A percentile compares a stretch with the other conserved stretches of the same genome.
Evolutionary conservation across 2,329 filamentous ascomycete genomes (phyloP).

Genomic region (Davidsoniella neocaledoniae): DNA sequence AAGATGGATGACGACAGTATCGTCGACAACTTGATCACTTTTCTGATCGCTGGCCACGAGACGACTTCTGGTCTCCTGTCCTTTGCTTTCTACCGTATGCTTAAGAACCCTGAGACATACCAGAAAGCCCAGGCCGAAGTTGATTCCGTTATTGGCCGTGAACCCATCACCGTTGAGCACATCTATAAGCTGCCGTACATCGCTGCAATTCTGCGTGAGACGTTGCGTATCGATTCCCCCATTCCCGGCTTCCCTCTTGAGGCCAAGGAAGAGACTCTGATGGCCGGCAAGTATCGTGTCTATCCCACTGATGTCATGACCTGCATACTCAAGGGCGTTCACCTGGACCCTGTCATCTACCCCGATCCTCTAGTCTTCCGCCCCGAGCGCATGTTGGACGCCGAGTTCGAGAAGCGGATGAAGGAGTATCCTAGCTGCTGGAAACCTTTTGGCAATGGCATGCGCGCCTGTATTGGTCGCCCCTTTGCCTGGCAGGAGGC

Average conservation of each 20-base stretch:
- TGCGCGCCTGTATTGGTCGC: slow-evolving; percentile 53
- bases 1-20: slow-evolving; percentile 46
- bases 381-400: slow-evolving; percentile 57
- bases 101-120: slow-evolving; percentile 44
- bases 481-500: slow-evolving; percentile 63
- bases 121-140: slow-evolving; percentile 50
- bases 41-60: slow-evolving; percentile 54
- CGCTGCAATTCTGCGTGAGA: slow-evolving; percentile 47
- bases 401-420: slow-evolving; percentile 43
- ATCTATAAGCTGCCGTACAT: slow-evolving; percentile 49
- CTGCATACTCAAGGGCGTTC: slow-evolving; percentile 34
- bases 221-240: slow-evolving; percentile 33
- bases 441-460: slow-evolving; percentile 63
- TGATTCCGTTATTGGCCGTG: slow-evolving; percentile 43
- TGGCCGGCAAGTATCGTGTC: slow-evolving; percentile 45
- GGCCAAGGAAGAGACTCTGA: slow-evolving; percentile 34
- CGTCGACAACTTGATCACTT: slow-evolving; percentile 55
- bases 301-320: slow-evolving; percentile 32
- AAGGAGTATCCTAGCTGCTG: slow-evolving; percentile 44
- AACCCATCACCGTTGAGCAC: slow-evolving; percentile 41
- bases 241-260: slow-evolving; percentile 35
- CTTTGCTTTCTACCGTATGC: slow-evolving; percentile 47
- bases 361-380: slow-evolving; percentile 47
- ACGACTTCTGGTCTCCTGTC: slow-evolving; percentile 52
- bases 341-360: slow-evolving; percentile 46